Conservation (phyloP, 2,329 filamentous ascomycete genomes). For the Trichophyton simii region DNA sequence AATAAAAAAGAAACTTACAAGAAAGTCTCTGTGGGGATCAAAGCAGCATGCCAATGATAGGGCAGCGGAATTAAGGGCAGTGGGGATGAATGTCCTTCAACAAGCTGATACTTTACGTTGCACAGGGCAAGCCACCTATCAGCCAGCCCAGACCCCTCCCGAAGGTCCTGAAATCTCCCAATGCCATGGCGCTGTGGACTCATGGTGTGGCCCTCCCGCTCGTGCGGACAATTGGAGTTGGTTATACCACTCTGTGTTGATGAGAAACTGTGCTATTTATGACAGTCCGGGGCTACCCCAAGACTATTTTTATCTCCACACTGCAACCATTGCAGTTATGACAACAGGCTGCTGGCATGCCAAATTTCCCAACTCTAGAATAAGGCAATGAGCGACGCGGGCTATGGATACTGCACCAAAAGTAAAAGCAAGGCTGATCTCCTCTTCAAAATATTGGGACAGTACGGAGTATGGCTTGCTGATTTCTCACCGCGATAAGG, state of each 20-base stretch:
- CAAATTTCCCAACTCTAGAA: no score
- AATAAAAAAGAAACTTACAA: neutral
- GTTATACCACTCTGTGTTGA: neutral
- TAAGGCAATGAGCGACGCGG: no score
- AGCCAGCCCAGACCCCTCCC: neutral
- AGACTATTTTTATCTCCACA: constrained; percentile 1
- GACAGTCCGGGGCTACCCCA: neutral
- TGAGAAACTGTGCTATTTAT: neutral
- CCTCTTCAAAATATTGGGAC: neutral
- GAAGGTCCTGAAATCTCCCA: constrained; percentile 3
- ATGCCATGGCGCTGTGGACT: neutral
- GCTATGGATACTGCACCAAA: neutral
- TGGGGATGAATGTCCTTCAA: neutral
- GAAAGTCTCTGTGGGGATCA: neutral
- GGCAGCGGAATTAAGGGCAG: neutral
- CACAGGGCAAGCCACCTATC: neutral
- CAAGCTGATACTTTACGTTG: neutral
- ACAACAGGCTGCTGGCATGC: neutral
- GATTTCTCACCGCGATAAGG: no score
- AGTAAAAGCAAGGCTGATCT: neutral
- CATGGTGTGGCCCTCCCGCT: neutral
- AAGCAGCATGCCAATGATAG: neutral
- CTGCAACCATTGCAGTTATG: neutral
- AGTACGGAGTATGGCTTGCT: no score
- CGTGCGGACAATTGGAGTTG: neutral